phyloP scores from a whole-genome alignment of 805 yeast genomes.

The Candida maltosa region DNA sequence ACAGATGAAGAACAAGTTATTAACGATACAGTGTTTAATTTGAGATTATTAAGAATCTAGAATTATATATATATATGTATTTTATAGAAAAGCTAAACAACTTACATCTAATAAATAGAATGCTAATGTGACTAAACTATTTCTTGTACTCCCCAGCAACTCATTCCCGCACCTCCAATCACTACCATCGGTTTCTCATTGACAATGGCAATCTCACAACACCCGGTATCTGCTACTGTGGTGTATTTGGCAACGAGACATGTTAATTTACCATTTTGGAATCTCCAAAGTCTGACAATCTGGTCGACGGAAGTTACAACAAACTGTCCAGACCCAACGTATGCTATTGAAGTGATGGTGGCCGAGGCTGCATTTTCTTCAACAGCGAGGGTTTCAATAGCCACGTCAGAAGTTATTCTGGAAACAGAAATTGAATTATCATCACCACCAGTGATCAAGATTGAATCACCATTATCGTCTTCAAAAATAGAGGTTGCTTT shows the following conservation, averaged over 20 bases:
- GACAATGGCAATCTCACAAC: conserved; percentile 42
- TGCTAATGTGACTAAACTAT: too few relatives aligned
- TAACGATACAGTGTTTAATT: conserved; percentile 73
- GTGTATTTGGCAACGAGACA: conserved; percentile 52
- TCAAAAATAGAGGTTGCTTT: conserved; percentile 47
- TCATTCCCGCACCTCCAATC: conserved; percentile 84
- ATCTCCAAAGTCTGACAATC: conserved; percentile 61
- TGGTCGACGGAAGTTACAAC: conserved; percentile 85
- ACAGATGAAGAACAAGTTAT: conserved; percentile 82
- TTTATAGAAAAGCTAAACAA: too few relatives aligned
- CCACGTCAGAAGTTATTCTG: conserved; percentile 10
- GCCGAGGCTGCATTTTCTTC: conserved; percentile 73
- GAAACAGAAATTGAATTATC: conserved; percentile 64
- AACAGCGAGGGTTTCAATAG: neutral
- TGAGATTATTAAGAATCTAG: conserved; percentile 70
- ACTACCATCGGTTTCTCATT: conserved; percentile 33
- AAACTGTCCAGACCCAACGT: conserved; percentile 27
- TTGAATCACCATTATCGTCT: conserved; percentile 20
- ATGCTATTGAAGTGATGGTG: conserved; percentile 67
- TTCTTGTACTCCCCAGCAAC: conserved; percentile 37
- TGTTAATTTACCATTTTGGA: conserved; percentile 17
- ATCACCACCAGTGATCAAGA: conserved; percentile 87
- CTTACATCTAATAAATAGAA: too few relatives aligned
- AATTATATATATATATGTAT: conserved; percentile 8
- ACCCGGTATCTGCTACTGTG: conserved; percentile 89